These are phyloP conservation scores for Pseudocercospora fijiensis DNA, from an alignment of 2,329 filamentous ascomycete genomes.

Conservation along the genomic window DNA sequence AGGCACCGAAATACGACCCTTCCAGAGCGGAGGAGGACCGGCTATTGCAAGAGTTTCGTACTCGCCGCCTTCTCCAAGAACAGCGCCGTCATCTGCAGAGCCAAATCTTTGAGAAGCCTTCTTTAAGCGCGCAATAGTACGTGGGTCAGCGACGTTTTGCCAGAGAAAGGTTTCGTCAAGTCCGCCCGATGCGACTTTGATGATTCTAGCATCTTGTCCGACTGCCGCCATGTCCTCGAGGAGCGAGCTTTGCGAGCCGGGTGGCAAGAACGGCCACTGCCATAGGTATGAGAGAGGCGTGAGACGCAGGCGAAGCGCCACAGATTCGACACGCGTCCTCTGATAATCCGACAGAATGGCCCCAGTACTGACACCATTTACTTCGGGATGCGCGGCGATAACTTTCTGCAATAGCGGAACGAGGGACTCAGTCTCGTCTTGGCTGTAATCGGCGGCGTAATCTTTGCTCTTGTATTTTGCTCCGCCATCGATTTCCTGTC, in stretches of 20 bases:
- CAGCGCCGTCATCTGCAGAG: slow-evolving; percentile 62
- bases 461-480: slow-evolving; percentile 70
- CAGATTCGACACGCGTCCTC: slow-evolving; percentile 89
- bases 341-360: slow-evolving; percentile 96
- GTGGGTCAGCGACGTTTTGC: slow-evolving; percentile 67
- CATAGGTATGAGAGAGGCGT: slow-evolving; percentile 83
- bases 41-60: slow-evolving; percentile 90
- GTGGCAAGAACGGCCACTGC: slow-evolving; percentile 78
- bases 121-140: slow-evolving; percentile 49
- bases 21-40: slow-evolving; percentile 73
- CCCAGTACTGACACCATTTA: slow-evolving; percentile 84
- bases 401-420: slow-evolving; percentile 70
- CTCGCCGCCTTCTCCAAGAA: slow-evolving; percentile 90
- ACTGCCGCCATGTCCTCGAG: slow-evolving; percentile 77
- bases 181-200: slow-evolving; percentile 92
- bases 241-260: slow-evolving; percentile 52
- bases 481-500: slow-evolving; percentile 69
- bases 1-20: slow-evolving; percentile 63
- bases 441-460: slow-evolving; percentile 54
- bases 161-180: slow-evolving; percentile 79
- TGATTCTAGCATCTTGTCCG: slow-evolving; percentile 81
- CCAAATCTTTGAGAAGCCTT: slow-evolving; percentile 67
- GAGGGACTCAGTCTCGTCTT: slow-evolving; percentile 88
- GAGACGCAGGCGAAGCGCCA: slow-evolving; percentile 80
- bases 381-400: slow-evolving; percentile 68